Conservation (phyloP, 1,284 basidiomycete genomes). For the Baeospora myosura region DNA sequence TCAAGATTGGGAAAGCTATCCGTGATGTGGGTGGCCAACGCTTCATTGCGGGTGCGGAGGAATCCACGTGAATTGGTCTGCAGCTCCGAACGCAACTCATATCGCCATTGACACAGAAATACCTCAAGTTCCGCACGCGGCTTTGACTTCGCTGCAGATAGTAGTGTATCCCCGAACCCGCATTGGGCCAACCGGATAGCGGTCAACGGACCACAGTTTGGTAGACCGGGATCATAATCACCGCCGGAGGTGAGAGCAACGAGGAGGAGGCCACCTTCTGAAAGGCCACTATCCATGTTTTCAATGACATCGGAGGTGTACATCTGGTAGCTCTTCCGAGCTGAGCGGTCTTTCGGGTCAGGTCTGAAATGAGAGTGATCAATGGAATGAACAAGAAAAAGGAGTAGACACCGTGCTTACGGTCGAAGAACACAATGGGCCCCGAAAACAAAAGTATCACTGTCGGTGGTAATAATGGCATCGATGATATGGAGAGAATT, state of each 20-base stretch:
- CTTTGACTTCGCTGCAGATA: conserved; percentile 51
- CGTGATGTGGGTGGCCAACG: neutral
- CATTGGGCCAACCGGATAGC: conserved; percentile 64
- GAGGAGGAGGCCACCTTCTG: conserved; percentile 73
- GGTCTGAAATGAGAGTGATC: neutral
- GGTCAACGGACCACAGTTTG: conserved; percentile 54
- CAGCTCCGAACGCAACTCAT: conserved; percentile 61
- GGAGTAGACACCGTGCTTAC: neutral
- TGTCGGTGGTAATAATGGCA: conserved; percentile 88
- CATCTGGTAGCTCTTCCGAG: neutral
- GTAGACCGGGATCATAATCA: conserved; percentile 76
- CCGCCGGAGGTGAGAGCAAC: conserved; percentile 84
- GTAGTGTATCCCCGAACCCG: conserved; percentile 64
- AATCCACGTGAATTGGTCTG: conserved; percentile 56
- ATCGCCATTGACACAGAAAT: conserved; percentile 60
- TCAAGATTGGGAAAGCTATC: neutral
- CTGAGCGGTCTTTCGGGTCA: neutral
- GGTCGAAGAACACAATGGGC: conserved; percentile 69
- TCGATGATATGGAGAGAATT: conserved; percentile 80
- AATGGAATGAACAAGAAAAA: neutral
- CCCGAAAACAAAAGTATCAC: conserved; percentile 89
- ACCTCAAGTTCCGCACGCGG: conserved; percentile 21
- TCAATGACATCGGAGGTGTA: neutral
- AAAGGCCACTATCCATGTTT: conserved; percentile 30
- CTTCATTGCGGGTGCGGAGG: neutral